Evolutionary conservation across 208 protist species (phyloP), one percentile per base, ranked within the genome.

Genomic region (Tritrichomonas musculus): DNA sequence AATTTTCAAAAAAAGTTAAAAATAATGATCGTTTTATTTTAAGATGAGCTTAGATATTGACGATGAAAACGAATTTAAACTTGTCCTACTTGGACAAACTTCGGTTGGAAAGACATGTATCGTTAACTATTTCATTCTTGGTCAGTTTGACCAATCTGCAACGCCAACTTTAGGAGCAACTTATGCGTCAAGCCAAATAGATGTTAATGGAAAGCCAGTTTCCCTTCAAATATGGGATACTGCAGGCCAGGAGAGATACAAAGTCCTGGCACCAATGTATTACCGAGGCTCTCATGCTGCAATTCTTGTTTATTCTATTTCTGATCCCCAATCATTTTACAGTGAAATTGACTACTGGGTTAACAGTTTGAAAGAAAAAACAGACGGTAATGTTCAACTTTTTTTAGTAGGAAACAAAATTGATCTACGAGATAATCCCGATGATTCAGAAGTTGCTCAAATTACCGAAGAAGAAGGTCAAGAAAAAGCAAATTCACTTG

Each of bases 201-300:
- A 64, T 14, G 25, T 94, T 22, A 53, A 55, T 50, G 47, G 41
- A 47, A 65, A 80, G 27, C 88, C 60, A 55, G 66, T 95, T 55
- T 92, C 72, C 47, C 84, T 94, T 39, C 93, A 94, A 80, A 93
- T 94, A n/a, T 95, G 94, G 93, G 93, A 93, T 65, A 95, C 93
- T 11, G 94, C 93, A 13, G 93, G 93, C 27, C 93, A 94, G 57
- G 94, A 95, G 84, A 92, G 93, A 77, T 95, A 93, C 92, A 73
- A 77, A 44, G 80, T 75, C 53, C 73, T 96, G 72, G 94, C 95
- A 36, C 95, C 95, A 14, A 95, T 96, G 92, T 96, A 96, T 82
- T 96, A 96, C 94, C 94, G 94, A 55, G 95, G 93, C 50, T 94
- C 95, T 36, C 93, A 92, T 22, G 94, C 95, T 2, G 95, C 95